phyloP scores from a whole-genome alignment of 495 filamentous ascomycete genomes.

The Alectoria sarmentosa region DNA sequence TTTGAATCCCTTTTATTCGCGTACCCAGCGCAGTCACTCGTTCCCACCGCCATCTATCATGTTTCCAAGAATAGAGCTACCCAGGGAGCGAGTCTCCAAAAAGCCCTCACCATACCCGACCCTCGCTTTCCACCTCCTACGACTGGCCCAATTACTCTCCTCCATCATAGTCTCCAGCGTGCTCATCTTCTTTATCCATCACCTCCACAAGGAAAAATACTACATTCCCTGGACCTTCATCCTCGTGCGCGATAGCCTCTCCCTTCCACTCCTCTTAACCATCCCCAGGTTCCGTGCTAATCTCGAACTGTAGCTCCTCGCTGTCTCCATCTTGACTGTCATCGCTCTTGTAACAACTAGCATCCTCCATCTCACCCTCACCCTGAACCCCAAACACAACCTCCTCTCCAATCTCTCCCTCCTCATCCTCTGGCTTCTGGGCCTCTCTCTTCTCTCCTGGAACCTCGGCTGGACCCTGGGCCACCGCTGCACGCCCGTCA shows the following conservation, averaged over 20 bases:
- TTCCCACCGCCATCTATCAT: conserved; percentile 1
- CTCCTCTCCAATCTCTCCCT: conserved; percentile 45
- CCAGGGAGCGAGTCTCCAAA: conserved; percentile 8
- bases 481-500: conserved; percentile 46
- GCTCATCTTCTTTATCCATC: conserved; percentile 54
- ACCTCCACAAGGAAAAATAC: conserved; percentile 47
- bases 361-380: conserved; percentile 48
- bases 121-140: conserved; percentile 52
- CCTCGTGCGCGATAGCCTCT: conserved; percentile 39
- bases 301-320: conserved; percentile 39
- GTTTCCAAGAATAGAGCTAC: not conserved
- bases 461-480: conserved; percentile 49
- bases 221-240: conserved; percentile 59
- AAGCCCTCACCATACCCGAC: conserved; percentile 51
- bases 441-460: conserved; percentile 51
- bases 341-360: conserved; percentile 46
- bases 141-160: conserved; percentile 44
- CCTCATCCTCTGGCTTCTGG: conserved; percentile 49
- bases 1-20: too few species aligned
- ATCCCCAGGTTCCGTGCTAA: conserved; percentile 3
- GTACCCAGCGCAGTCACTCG: conserved; percentile 1
- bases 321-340: conserved; percentile 49
- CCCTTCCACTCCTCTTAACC: conserved; percentile 8
- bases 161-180: conserved; percentile 51
- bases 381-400: conserved; percentile 51